Evolutionary conservation across 2,329 filamentous ascomycete genomes (phyloP).

Genomic region (Pseudocercospora macadamiae): DNA sequence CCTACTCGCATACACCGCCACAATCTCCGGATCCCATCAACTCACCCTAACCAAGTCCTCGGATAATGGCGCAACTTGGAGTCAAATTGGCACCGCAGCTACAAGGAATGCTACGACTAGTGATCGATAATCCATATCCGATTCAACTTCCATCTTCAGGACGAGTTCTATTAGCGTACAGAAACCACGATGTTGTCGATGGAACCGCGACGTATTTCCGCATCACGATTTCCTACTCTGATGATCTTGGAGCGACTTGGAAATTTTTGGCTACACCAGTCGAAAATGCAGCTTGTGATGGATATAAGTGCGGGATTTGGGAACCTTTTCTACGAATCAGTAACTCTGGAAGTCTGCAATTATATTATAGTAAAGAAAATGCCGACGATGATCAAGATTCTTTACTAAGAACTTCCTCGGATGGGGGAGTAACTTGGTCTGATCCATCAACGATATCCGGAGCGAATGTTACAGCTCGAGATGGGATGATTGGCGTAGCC

Average conservation of each 20-base stretch:
- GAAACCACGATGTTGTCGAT: constrained; percentile 38
- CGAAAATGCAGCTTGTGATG: constrained; percentile 19
- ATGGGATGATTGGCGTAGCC: constrained; percentile 53
- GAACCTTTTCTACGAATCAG: constrained; percentile 51
- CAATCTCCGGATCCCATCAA: constrained; percentile 27
- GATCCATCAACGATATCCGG: constrained; percentile 42
- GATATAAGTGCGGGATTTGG: constrained; percentile 45
- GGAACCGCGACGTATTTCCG: constrained; percentile 40
- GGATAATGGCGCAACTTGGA: constrained; percentile 29
- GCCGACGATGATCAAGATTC: constrained; percentile 46
- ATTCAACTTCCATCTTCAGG: constrained; percentile 38
- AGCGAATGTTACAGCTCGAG: constrained; percentile 39
- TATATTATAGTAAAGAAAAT: constrained; percentile 52
- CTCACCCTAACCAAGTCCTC: constrained; percentile 27
- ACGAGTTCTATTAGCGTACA: constrained; percentile 39
- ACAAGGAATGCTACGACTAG: constrained; percentile 26
- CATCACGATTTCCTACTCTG: constrained; percentile 48
- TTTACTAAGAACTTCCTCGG: constrained; percentile 44
- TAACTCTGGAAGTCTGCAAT: constrained; percentile 44
- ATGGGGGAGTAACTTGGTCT: constrained; percentile 47
- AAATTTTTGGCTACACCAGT: constrained; percentile 32
- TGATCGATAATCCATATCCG: constrained; percentile 39
- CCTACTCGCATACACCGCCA: constrained; percentile 36
- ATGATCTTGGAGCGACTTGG: constrained; percentile 47
- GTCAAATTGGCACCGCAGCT: constrained; percentile 26